phyloP scores from a whole-genome alignment of 2,329 filamentous ascomycete genomes.

The Colletotrichum orbiculare region DNA sequence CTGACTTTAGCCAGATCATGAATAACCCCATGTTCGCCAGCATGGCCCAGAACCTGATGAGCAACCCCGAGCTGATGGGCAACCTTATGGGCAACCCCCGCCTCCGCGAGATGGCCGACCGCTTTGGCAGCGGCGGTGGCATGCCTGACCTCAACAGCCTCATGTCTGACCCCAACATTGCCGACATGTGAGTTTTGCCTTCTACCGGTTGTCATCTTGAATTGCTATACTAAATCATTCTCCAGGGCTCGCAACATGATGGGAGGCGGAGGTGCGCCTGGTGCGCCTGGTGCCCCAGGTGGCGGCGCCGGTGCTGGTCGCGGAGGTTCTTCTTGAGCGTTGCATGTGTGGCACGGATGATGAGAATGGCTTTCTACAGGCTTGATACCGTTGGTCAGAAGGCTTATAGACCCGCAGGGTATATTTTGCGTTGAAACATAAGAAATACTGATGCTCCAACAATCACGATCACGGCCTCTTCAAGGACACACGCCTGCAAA shows the following conservation, averaged over 20 bases:
- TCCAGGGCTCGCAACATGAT: slow-evolving; percentile 59
- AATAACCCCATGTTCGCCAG: slow-evolving; percentile 97
- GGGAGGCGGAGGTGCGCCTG: slow-evolving; percentile 46
- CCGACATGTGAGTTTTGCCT: slow-evolving; percentile 81
- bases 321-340: slow-evolving; percentile 18
- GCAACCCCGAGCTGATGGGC: slow-evolving; percentile 90
- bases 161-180: slow-evolving; percentile 93
- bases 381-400: not conserved
- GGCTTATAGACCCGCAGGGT: not conserved
- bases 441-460: slow-evolving; percentile 23
- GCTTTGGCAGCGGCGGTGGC: slow-evolving; percentile 80
- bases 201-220: not conserved
- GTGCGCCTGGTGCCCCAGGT: slow-evolving; percentile 40
- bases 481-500: not conserved
- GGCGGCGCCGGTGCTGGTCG: slow-evolving; percentile 43
- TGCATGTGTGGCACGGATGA: too few relatives aligned
- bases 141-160: slow-evolving; percentile 88
- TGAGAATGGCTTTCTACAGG: not conserved
- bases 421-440: slow-evolving; percentile 7
- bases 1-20: slow-evolving; percentile 89
- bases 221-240: slow-evolving; percentile 2
- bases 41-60: slow-evolving; percentile 98
- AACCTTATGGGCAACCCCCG: slow-evolving; percentile 96
- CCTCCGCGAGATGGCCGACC: slow-evolving; percentile 86
- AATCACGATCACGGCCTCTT: slow-evolving; percentile 12